A percentile compares a stretch with the other conserved stretches of the same genome.
These are phyloP conservation scores for Oryza meyeriana DNA, from an alignment of 176 grass and related monocot species.

Conservation along the genomic window DNA sequence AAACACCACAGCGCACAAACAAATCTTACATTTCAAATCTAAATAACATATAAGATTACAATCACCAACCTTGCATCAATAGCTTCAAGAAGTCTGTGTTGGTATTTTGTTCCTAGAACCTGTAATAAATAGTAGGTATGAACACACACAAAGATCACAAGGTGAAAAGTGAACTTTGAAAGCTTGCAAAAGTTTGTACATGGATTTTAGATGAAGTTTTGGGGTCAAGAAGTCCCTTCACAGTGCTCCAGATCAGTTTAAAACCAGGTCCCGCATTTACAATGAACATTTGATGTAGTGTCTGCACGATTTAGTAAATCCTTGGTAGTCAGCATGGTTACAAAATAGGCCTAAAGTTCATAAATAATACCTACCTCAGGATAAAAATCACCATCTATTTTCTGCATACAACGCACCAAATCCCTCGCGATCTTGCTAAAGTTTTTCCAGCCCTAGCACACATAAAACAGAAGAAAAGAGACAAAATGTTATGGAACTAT, in stretches of 20 bases:
- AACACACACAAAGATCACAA: conserved; percentile 26
- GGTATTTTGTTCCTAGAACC: conserved; percentile 93
- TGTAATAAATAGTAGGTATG: conserved; percentile 31
- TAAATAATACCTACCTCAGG: conserved; percentile 67
- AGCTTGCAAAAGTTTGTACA: conserved; percentile 47
- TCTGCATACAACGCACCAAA: conserved; percentile 83
- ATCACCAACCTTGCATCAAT: conserved; percentile 78
- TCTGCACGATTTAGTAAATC: conserved; percentile 53
- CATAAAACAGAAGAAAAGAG: background rate
- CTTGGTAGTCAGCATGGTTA: conserved; percentile 23
- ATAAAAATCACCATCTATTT: conserved; percentile 97
- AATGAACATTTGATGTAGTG: conserved; percentile 97
- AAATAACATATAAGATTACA: conserved; percentile 23
- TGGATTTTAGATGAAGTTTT: conserved; percentile 99
- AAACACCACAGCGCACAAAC: conserved; percentile 10
- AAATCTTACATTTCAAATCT: conserved; percentile 26
- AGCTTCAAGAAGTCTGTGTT: conserved; percentile 88
- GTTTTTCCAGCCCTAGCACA: conserved; percentile 81
- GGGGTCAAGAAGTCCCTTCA: conserved; percentile 95
- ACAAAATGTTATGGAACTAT: background rate
- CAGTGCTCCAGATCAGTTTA: conserved; percentile 88
- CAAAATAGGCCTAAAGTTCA: conserved; percentile 5
- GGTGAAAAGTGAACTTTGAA: conserved; percentile 9
- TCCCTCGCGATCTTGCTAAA: conserved; percentile 97
- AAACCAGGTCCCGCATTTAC: conserved; percentile 98